A percentile compares a stretch with the other conserved stretches of the same genome.
phyloP scores from a whole-genome alignment of 2,329 filamentous ascomycete genomes.

The Exophiala mesophila region DNA sequence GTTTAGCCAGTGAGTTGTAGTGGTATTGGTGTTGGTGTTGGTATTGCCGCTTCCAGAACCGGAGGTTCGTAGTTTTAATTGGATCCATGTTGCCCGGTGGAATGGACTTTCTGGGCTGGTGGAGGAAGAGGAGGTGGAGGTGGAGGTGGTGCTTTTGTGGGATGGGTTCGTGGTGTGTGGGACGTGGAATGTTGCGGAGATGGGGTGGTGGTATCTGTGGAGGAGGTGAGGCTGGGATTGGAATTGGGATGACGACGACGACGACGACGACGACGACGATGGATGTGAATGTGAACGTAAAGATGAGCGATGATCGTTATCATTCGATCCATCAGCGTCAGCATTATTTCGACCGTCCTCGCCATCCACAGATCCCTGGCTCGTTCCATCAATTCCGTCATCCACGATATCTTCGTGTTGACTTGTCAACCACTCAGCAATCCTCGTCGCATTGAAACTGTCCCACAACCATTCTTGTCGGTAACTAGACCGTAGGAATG shows the following conservation, averaged over 20 bases:
- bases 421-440: background rate
- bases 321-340: too few species aligned
- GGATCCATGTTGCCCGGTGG: background rate
- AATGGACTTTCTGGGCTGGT: background rate
- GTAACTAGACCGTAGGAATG: background rate
- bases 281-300: too few species aligned
- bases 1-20: background rate
- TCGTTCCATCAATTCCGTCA: too few species aligned
- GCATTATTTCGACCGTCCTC: too few species aligned
- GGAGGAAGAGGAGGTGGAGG: background rate
- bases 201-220: too few species aligned
- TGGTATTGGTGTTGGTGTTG: background rate
- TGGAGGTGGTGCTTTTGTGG: background rate
- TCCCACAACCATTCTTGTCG: slow-evolving; percentile 3
- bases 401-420: background rate
- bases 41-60: background rate
- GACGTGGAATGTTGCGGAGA: too few species aligned
- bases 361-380: too few species aligned
- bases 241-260: too few species aligned
- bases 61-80: background rate
- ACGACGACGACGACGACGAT: too few species aligned
- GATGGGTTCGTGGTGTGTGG: too few species aligned
- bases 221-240: too few species aligned
- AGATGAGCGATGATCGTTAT: too few species aligned
- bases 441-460: background rate